Evolutionary conservation across 106 monocot genomes (phyloP).

Genomic region (Chionographis japonica): DNA sequence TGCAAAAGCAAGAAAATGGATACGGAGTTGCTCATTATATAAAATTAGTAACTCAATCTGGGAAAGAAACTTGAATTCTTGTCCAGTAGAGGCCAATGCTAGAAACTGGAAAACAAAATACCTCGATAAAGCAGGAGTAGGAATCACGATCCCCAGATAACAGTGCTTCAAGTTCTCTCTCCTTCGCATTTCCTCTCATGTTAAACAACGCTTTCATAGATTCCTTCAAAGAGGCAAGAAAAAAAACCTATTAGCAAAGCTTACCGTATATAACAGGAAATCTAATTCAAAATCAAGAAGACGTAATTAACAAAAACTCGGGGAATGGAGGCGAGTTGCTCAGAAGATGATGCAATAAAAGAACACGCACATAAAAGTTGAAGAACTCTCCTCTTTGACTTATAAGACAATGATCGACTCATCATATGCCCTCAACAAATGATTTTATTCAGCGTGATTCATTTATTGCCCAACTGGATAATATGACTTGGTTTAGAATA

Average conservation of each 20-base stretch:
- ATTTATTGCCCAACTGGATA: no score
- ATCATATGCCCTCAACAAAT: no score
- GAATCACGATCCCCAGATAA: conserved; percentile 79
- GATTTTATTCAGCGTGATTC: no score
- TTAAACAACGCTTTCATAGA: conserved; percentile 54
- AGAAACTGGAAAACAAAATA: conserved; percentile 14
- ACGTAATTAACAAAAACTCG: neutral
- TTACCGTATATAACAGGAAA: no score
- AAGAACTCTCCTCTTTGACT: no score
- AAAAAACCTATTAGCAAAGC: neutral
- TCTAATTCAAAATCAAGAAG: no score
- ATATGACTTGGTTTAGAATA: no score
- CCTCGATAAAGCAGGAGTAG: conserved; percentile 96
- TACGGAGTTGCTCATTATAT: neutral
- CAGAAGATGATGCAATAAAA: no score
- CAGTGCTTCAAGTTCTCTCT: conserved; percentile 88
- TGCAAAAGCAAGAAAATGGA: no score
- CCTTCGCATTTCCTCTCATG: conserved; percentile 83
- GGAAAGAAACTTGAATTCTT: neutral
- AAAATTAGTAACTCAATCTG: neutral
- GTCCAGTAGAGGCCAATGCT: neutral
- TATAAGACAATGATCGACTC: no score
- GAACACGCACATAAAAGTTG: no score
- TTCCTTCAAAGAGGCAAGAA: conserved; percentile 44
- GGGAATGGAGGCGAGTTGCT: no score